These are phyloP conservation scores for Endotrypanum monterogeii DNA, from an alignment of 208 protist genomes.

Conservation along the genomic window DNA sequence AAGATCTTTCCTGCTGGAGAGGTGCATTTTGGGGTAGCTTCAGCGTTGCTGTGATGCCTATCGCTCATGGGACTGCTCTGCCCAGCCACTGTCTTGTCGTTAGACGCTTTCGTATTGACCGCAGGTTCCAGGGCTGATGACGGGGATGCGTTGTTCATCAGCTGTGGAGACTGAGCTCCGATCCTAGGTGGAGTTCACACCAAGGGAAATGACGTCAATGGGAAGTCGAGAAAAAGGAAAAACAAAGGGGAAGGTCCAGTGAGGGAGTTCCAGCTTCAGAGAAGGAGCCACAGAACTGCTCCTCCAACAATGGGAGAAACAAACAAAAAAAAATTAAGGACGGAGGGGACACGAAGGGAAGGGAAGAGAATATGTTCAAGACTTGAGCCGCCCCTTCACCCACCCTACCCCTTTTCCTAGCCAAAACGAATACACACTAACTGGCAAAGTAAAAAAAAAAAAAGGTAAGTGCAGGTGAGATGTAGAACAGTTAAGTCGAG, in stretches of 20 bases:
- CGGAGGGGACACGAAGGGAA: not conserved
- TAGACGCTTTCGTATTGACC: not conserved
- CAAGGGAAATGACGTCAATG: not conserved
- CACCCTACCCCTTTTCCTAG: too few species aligned
- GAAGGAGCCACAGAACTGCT: too few species aligned
- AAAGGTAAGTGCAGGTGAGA: not conserved
- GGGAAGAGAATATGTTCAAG: not conserved
- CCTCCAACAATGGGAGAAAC: not conserved
- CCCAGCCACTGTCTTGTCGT: not conserved
- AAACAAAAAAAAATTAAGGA: not conserved
- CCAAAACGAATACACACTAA: not conserved
- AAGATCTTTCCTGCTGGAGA: not conserved
- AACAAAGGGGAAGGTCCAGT: not conserved
- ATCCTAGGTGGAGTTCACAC: not conserved
- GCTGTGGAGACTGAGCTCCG: not conserved
- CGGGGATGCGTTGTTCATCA: not conserved
- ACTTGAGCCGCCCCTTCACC: not conserved
- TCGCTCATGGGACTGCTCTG: not conserved
- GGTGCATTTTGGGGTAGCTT: not conserved
- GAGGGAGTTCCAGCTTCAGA: too few species aligned
- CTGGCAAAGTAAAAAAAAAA: not conserved
- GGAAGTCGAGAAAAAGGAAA: not conserved
- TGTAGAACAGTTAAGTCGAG: not conserved
- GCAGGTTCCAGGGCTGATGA: not conserved
- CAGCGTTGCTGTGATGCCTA: constrained; percentile 12